These are phyloP conservation scores for Pseudonectria buxi DNA, from an alignment of 2,329 filamentous ascomycete genomes.

Conservation along the genomic window DNA sequence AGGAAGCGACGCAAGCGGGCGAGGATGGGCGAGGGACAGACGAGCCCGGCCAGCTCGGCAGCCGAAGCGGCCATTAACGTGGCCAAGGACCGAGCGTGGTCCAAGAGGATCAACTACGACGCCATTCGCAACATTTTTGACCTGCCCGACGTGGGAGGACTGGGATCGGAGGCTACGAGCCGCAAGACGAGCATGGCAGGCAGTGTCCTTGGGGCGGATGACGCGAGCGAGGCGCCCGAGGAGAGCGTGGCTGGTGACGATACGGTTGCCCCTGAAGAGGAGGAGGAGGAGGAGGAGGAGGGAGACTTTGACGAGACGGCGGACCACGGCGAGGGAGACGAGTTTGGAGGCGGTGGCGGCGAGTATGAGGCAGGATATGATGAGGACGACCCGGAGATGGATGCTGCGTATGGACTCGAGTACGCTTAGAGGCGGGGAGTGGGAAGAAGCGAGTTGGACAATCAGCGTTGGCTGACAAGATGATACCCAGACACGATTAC, in stretches of 20 bases:
- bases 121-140: constrained; percentile 54
- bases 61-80: constrained; percentile 63
- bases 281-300: constrained; percentile 31
- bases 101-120: constrained; percentile 70
- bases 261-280: constrained; percentile 24
- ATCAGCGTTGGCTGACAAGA: too few species aligned
- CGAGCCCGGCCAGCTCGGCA: constrained; percentile 58
- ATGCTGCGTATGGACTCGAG: constrained; percentile 30
- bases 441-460: too few species aligned
- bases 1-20: constrained; percentile 49
- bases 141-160: constrained; percentile 34
- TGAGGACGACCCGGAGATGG: constrained; percentile 33
- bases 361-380: constrained; percentile 28
- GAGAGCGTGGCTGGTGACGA: constrained; percentile 31
- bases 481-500: too few species aligned
- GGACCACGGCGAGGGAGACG: constrained; percentile 26
- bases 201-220: constrained; percentile 30
- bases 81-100: constrained; percentile 61
- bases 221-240: constrained; percentile 27
- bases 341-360: constrained; percentile 25
- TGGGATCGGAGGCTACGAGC: constrained; percentile 46
- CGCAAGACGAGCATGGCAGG: constrained; percentile 34
- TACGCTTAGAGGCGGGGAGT: too few species aligned
- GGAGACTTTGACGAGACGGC: constrained; percentile 28
- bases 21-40: constrained; percentile 58